These are phyloP conservation scores for Thoreauomyces humboldtii DNA, from an alignment of 192 early-diverging fungal genomes.

Conservation along the genomic window DNA sequence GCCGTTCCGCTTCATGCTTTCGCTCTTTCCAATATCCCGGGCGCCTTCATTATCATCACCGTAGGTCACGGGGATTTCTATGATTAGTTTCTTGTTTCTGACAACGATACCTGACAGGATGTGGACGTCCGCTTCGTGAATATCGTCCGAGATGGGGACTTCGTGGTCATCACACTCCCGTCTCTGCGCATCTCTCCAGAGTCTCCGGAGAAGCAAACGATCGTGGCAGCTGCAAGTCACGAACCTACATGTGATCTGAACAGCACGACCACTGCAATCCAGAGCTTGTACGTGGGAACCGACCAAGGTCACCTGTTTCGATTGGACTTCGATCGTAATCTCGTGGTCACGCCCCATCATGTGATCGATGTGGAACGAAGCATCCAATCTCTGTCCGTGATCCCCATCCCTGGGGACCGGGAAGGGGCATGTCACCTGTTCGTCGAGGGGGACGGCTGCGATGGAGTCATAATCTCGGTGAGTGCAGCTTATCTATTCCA, in stretches of 20 bases:
- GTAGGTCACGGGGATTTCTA: too few relatives aligned
- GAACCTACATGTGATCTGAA: neutral
- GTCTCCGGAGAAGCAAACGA: neutral
- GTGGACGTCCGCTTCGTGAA: neutral
- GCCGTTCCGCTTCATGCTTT: slow-evolving; percentile 10
- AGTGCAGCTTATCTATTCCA: neutral
- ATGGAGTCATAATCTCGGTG: slow-evolving; percentile 37
- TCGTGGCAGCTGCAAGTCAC: slow-evolving; percentile 3
- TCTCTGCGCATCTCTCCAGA: neutral
- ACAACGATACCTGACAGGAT: neutral
- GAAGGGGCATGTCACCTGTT: slow-evolving; percentile 4
- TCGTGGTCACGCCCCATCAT: neutral
- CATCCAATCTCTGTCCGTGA: neutral
- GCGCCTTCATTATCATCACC: slow-evolving; percentile 18
- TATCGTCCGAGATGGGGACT: neutral
- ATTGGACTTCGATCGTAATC: slow-evolving; percentile 4
- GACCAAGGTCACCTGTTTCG: slow-evolving; percentile 27
- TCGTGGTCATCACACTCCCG: neutral
- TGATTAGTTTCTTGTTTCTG: neutral
- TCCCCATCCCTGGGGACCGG: neutral
- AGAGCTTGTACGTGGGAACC: slow-evolving; percentile 26
- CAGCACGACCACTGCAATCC: neutral
- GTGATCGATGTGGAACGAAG: neutral
- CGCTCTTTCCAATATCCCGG: slow-evolving; percentile 8
- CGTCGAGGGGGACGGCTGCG: slow-evolving; percentile 41